phyloP scores from a whole-genome alignment of 148 eudicot genomes.

The Fagopyrum esculentum region DNA sequence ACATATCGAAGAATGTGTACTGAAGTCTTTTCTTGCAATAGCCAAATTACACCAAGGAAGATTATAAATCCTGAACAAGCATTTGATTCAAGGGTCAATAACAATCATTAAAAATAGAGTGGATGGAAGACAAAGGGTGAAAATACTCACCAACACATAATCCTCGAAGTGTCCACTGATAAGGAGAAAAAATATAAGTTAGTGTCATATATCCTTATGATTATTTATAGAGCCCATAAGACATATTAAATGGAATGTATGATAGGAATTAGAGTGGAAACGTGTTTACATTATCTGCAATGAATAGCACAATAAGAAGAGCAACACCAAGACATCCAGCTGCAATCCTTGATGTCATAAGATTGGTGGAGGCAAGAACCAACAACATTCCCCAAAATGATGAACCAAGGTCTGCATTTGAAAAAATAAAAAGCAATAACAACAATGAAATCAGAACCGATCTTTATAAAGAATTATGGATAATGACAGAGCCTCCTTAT shows the following conservation, averaged over 20 bases:
- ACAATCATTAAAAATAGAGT: neutral
- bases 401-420: constrained; percentile 77
- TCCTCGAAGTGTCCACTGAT: constrained; percentile 98
- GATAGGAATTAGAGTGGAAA: constrained; percentile 1
- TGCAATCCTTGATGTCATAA: constrained; percentile 78
- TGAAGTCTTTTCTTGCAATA: constrained; percentile 72
- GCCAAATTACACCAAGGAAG: constrained; percentile 71
- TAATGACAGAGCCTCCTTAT: neutral
- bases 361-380: constrained; percentile 85
- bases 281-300: constrained; percentile 76
- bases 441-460: neutral
- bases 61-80: constrained; percentile 67
- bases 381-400: constrained; percentile 99
- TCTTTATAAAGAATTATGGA: neutral
- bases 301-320: constrained; percentile 69
- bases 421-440: constrained; percentile 7
- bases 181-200: constrained; percentile 15
- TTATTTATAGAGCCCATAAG: neutral
- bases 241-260: neutral
- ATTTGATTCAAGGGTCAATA: neutral
- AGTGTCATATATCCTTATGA: constrained; percentile 7
- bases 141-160: constrained; percentile 74
- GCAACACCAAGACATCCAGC: constrained; percentile 91
- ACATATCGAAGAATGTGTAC: constrained; percentile 73
- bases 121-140: neutral